phyloP scores from a whole-genome alignment of 345 rosid species.

The Chamaenerion angustifolium region DNA sequence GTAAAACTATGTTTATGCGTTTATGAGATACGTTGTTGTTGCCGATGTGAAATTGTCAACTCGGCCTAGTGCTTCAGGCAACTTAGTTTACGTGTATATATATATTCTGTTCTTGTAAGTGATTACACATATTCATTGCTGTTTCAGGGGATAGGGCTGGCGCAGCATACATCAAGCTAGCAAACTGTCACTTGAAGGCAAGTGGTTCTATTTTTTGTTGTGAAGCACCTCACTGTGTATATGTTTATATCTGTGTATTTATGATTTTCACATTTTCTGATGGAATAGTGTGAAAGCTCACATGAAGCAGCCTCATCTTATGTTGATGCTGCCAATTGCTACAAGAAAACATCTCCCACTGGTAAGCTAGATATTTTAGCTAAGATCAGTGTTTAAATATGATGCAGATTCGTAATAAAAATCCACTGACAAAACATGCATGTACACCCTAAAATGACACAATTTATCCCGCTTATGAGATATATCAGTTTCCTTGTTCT shows the following conservation, averaged over 20 bases:
- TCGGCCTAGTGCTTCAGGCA: background rate
- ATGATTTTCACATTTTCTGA: background rate
- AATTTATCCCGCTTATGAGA: too few relatives aligned
- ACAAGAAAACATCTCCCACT: slow-evolving; percentile 53
- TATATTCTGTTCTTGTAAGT: background rate
- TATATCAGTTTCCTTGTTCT: too few relatives aligned
- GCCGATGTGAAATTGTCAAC: too few relatives aligned
- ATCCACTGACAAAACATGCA: too few relatives aligned
- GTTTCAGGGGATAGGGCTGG: slow-evolving; percentile 79
- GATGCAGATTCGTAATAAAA: too few relatives aligned
- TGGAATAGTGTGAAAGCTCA: slow-evolving; percentile 55
- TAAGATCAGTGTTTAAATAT: too few relatives aligned
- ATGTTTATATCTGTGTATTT: too few relatives aligned
- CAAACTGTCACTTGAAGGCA: slow-evolving; percentile 68
- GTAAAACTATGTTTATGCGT: too few relatives aligned
- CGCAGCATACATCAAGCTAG: slow-evolving; percentile 51
- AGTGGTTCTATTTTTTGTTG: background rate
- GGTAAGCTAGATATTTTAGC: slow-evolving; percentile 24
- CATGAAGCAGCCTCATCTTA: slow-evolving; percentile 81
- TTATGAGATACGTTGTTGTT: too few relatives aligned
- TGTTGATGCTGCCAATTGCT: slow-evolving; percentile 83
- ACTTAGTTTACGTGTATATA: background rate
- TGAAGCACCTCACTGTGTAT: too few relatives aligned
- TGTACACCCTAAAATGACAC: too few relatives aligned
- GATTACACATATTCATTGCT: background rate